phyloP scores from a whole-genome alignment of 768 basidiomycete species.

The Suillus plorans region DNA sequence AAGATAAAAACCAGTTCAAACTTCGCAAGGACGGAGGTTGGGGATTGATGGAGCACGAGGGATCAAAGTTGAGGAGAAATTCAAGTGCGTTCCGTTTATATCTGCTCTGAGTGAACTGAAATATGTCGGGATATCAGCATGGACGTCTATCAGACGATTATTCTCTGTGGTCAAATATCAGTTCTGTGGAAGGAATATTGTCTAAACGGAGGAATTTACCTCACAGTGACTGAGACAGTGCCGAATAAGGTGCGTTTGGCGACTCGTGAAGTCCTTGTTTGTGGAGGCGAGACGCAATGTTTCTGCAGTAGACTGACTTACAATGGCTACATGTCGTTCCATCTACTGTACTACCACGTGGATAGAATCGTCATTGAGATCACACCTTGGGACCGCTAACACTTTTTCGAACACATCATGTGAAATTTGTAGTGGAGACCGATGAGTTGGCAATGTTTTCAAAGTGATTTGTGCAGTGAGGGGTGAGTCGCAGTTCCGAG shows the following conservation, averaged over 20 bases:
- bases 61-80: constrained; percentile 67
- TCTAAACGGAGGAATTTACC: constrained; percentile 40
- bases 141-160: constrained; percentile 97
- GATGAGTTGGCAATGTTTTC: background rate
- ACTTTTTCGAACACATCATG: background rate
- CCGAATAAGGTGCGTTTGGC: constrained; percentile 60
- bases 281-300: background rate
- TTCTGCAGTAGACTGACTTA: background rate
- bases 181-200: background rate
- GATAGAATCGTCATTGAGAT: background rate
- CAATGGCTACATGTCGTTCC: background rate
- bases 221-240: constrained; percentile 86
- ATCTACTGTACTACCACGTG: background rate
- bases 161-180: constrained; percentile 39
- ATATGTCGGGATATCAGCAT: constrained; percentile 91
- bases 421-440: background rate
- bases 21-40: constrained; percentile 15
- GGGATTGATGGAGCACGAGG: constrained; percentile 22
- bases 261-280: background rate
- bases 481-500: background rate
- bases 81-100: constrained; percentile 98
- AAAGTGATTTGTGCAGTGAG: background rate
- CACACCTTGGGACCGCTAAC: background rate
- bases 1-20: constrained; percentile 75
- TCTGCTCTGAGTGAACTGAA: constrained; percentile 79